Base-by-base conservation (phyloP, 352 stramenopile genomes). In the Globisporangium rhizosaccharum region DNA sequence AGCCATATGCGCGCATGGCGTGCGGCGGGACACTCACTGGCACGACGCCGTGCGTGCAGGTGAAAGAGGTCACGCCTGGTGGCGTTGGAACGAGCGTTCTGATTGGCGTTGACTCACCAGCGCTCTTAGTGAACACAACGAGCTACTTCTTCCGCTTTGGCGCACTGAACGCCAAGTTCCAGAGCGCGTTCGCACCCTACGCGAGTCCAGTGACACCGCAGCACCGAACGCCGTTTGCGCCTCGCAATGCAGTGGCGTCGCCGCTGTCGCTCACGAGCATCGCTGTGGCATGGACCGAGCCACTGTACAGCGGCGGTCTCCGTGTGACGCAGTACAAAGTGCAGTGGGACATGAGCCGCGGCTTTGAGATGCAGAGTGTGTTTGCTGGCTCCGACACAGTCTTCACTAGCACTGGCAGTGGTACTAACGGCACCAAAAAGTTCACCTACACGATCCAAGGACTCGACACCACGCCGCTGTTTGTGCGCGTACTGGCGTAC, bases 251-350 rank as follows among this genome's bases (percentile, higher is more conserved):
- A 3, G 28, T 68, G 2, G 75, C 71, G 9, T 68, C 75, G 20
- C 76, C 79, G 1, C 59, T 89, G 9, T 69, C 69, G 5, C 51
- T 59, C 0, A 61, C 70, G 4, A 62, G 51, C 8, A 60, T 94
- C 20, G 67, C 67, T 7, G 79, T 97, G 17, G 69, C 76, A 26
- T 98, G 94, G 94, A 71, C 58, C 17, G 52, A 73, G 1, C 90
- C 94, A 17, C 37, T 67, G 7, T 73, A 77, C 51, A 59, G 81
- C 55, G 89, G 92, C 14, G 94, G 92, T 0, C 62, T 82, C n/a
- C 49, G 44, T 7, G 67, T 98, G 17, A 76, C 81, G n/a, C 79
- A 96, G 53, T 98, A 97, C 74, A 89, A 86, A 28, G 66, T 98
- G 9, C 87, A 98, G 68, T 98, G 94, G 92, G 94, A 97, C 55